Evolutionary conservation across 495 filamentous ascomycete genomes (phyloP), one percentile per base, ranked within the genome.

Genomic region (Tirmania nivea): DNA sequence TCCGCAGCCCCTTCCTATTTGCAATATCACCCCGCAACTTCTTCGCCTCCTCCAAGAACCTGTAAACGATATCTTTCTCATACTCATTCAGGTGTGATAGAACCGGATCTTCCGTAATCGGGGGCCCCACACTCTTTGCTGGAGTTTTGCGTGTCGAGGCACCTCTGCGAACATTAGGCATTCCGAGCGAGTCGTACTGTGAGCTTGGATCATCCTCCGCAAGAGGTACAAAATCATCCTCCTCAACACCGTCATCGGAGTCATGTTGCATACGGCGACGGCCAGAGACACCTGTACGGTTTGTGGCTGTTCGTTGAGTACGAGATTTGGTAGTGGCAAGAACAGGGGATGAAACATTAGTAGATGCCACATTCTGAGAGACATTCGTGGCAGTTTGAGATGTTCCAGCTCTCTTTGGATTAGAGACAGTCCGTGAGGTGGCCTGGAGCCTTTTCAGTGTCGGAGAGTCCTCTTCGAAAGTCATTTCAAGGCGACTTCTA

Each of bases 31-130:
- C 75, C 57, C 81, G 77, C 39, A 77, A 60, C 21, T 70, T 62
- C 63, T 80, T 81, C 0, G 84, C 88, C n/a, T 80, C 73, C 12
- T 79, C 72, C 10, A 92, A 72, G 50, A 94, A 78, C 52, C 72
- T 70, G 54, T 81, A 73, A 35, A 83, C 69, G 12, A 73, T 58
- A 25, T 70, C 71, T 10, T 74, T 47, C 0, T 71, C 67, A 19
- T 66, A 64, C 16, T 78, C 63, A 53, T 75, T 71, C n/a, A 84
- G 73, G 8, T 69, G 66, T 4, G 69, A 69, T 51, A 90, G 68
- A 52, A 75, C 75, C 37, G 71, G 66, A 61, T 95, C 85, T 3
- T 66, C 69, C 1, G 77, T 83, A 55, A 93, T 94, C 12, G 82
- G 86, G 34, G 75, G 75, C 0, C 83, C 81, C 8, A 82, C 63